phyloP scores from a whole-genome alignment of 371 early-diverging fungal genomes.

The Umbelopsis sp. region DNA sequence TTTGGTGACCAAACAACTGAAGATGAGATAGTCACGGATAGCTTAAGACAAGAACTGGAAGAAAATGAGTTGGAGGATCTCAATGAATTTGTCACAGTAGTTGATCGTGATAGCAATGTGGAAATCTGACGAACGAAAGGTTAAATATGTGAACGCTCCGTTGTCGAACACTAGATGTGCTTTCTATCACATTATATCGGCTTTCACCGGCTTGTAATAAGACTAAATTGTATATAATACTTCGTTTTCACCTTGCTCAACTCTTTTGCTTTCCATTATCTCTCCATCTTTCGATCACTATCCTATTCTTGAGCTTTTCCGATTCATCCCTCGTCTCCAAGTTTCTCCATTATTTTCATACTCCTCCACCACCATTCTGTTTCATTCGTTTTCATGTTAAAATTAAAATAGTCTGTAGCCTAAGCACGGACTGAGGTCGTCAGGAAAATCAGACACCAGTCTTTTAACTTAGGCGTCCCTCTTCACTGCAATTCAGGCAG shows the following conservation, averaged over 20 bases:
- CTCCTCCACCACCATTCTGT: neutral
- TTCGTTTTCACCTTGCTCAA: too few relatives aligned
- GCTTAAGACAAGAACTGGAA: neutral
- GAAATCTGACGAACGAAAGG: neutral
- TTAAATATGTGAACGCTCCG: neutral
- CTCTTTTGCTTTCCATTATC: too few relatives aligned
- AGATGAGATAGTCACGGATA: constrained; percentile 23
- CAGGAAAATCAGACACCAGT: constrained; percentile 16
- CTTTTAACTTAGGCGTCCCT: constrained; percentile 12
- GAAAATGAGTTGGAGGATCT: neutral
- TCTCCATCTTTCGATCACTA: too few relatives aligned
- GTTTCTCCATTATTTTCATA: too few relatives aligned
- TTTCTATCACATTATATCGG: too few relatives aligned
- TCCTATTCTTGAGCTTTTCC: too few relatives aligned
- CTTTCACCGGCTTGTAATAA: too few relatives aligned
- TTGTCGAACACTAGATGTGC: neutral
- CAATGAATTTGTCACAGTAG: neutral
- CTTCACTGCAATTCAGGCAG: constrained; percentile 16
- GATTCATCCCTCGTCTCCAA: too few relatives aligned
- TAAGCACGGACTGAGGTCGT: constrained; percentile 14
- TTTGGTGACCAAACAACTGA: constrained; percentile 35
- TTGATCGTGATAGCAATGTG: neutral
- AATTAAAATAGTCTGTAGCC: neutral
- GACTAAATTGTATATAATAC: too few relatives aligned
- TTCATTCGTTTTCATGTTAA: neutral